Evolutionary conservation across 2,329 filamentous ascomycete genomes (phyloP).

Genomic region (Myriosclerotinia duriaeana): DNA sequence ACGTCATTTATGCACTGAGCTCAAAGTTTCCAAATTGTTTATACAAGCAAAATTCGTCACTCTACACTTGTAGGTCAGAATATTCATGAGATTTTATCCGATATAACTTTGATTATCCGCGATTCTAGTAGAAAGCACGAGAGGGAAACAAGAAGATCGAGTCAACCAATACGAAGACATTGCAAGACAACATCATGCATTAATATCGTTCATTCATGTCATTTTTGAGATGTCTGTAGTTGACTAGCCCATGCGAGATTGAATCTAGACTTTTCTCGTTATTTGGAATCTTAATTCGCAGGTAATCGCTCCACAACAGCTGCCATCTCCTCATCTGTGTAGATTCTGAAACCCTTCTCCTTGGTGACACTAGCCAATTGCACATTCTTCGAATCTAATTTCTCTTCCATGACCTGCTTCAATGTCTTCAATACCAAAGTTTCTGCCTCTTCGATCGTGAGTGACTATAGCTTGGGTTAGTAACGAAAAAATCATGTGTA

Average conservation of each 20-base stretch:
- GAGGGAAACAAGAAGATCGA: neutral
- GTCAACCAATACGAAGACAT: neutral
- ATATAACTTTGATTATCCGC: neutral
- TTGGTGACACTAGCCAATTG: constrained; percentile 97
- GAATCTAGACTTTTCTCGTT: constrained; percentile 19
- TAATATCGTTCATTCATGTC: constrained; percentile 23
- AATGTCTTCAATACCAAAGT: constrained; percentile 94
- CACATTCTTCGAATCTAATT: constrained; percentile 97
- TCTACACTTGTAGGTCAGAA: neutral
- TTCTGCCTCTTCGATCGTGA: constrained; percentile 90
- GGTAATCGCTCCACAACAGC: constrained; percentile 81
- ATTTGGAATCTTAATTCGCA: constrained; percentile 51
- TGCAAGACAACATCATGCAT: neutral
- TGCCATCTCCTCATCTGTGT: constrained; percentile 96
- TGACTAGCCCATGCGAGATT: constrained; percentile 18
- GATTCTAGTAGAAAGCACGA: neutral
- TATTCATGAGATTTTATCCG: neutral
- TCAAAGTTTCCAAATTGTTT: neutral
- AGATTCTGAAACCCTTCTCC: constrained; percentile 98
- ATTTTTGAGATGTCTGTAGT: constrained; percentile 17
- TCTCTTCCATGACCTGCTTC: constrained; percentile 99
- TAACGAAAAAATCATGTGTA: neutral
- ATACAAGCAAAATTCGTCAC: neutral
- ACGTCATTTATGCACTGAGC: neutral
- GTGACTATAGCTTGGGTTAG: constrained; percentile 56